These are phyloP conservation scores for Colletotrichum graminicola DNA, from an alignment of 2,329 filamentous ascomycete species.

Conservation along the genomic window DNA sequence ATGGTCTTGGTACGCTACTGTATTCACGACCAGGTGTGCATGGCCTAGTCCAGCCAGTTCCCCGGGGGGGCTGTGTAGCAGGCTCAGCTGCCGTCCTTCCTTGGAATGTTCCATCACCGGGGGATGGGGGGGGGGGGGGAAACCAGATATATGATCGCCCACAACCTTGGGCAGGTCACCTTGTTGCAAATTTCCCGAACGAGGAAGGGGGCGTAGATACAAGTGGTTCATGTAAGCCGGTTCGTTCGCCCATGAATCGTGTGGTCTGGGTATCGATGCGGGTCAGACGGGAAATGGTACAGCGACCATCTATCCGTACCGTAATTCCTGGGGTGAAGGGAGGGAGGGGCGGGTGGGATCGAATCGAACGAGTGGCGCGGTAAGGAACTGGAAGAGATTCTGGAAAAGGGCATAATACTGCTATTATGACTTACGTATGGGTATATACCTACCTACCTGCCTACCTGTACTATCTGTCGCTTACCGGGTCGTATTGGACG, in stretches of 20 bases:
- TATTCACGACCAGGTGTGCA: not conserved
- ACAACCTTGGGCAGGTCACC: slow-evolving; percentile 29
- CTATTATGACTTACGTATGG: no score
- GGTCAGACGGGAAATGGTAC: slow-evolving; percentile 19
- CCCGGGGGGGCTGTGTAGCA: slow-evolving; percentile 23
- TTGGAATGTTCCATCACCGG: slow-evolving; percentile 31
- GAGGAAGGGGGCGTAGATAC: slow-evolving; percentile 3
- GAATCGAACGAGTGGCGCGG: slow-evolving; percentile 4
- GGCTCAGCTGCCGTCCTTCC: not conserved
- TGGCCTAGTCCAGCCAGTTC: slow-evolving; percentile 17
- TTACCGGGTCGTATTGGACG: slow-evolving; percentile 5
- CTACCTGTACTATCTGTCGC: not conserved
- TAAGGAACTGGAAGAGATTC: not conserved
- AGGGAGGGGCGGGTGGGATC: not conserved
- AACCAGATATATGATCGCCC: slow-evolving; percentile 33
- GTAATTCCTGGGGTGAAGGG: not conserved
- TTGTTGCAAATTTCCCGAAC: slow-evolving; percentile 38
- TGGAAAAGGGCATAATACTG: not conserved
- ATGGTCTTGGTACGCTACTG: slow-evolving; percentile 1
- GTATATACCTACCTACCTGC: no score
- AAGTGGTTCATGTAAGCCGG: no score
- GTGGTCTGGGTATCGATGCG: slow-evolving; percentile 27
- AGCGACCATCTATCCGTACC: not conserved
- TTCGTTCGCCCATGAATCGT: slow-evolving; percentile 23
- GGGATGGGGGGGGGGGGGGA: not conserved